Conservation (phyloP, 345 rosid species). For the Populus alba region DNA sequence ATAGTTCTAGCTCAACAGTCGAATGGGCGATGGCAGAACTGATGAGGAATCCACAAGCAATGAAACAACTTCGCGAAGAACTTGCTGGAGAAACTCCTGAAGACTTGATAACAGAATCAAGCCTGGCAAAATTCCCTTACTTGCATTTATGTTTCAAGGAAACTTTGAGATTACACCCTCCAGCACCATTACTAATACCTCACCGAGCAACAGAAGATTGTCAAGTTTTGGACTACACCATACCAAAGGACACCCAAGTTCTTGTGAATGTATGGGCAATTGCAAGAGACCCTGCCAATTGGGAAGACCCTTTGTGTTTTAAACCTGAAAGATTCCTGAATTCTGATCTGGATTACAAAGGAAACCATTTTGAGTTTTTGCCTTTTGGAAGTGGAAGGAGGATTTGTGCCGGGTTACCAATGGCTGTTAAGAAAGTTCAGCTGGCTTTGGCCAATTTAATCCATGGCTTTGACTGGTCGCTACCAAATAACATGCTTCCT, state of each 20-base stretch:
- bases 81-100: neutral
- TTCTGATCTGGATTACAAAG: slow-evolving; percentile 23
- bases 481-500: neutral
- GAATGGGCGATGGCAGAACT: slow-evolving; percentile 32
- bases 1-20: slow-evolving; percentile 12
- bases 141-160: slow-evolving; percentile 23
- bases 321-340: slow-evolving; percentile 25
- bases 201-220: slow-evolving; percentile 12
- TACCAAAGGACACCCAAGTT: slow-evolving; percentile 23
- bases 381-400: slow-evolving; percentile 48
- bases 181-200: slow-evolving; percentile 26
- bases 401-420: slow-evolving; percentile 18
- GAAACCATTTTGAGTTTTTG: slow-evolving; percentile 23
- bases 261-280: slow-evolving; percentile 30
- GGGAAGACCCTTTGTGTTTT: slow-evolving; percentile 22
- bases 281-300: slow-evolving; percentile 17
- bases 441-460: slow-evolving; percentile 3
- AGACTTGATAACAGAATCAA: slow-evolving; percentile 4
- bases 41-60: slow-evolving; percentile 7
- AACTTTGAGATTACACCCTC: slow-evolving; percentile 31
- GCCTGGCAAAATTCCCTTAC: slow-evolving; percentile 14
- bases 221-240: slow-evolving; percentile 18
- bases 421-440: slow-evolving; percentile 10
- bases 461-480: slow-evolving; percentile 15
- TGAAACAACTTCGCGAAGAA: slow-evolving; percentile 16